Evolutionary conservation across 2,329 filamentous ascomycete species (phyloP).

Genomic region (Didymella lethalis): DNA sequence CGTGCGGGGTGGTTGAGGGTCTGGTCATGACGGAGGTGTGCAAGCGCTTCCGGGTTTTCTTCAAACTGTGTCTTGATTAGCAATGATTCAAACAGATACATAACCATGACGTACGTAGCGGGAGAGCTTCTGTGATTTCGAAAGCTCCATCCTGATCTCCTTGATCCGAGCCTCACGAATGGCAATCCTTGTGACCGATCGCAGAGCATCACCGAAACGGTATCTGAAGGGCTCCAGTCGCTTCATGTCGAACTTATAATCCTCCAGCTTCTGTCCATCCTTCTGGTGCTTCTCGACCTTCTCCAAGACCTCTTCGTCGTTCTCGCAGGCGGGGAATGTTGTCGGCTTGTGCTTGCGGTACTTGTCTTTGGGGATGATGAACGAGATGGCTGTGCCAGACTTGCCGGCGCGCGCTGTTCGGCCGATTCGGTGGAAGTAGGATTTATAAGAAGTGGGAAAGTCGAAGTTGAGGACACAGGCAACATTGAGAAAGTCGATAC

Average conservation of each 20-base stretch:
- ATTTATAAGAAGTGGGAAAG: constrained; percentile 84
- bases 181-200: constrained; percentile 87
- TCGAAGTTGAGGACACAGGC: constrained; percentile 89
- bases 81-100: neutral
- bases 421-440: constrained; percentile 96
- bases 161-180: constrained; percentile 88
- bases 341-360: constrained; percentile 93
- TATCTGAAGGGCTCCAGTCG: constrained; percentile 95
- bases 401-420: constrained; percentile 91
- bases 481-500: constrained; percentile 97
- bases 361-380: constrained; percentile 81
- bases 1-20: constrained; percentile 80
- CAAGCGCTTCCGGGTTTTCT: constrained; percentile 90
- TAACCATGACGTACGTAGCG: constrained; percentile 31
- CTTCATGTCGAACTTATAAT: constrained; percentile 93
- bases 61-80: constrained; percentile 75
- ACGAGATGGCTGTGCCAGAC: constrained; percentile 93
- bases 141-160: constrained; percentile 86
- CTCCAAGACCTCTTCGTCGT: constrained; percentile 84
- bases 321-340: constrained; percentile 73
- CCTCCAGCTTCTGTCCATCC: constrained; percentile 80
- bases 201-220: constrained; percentile 83
- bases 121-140: constrained; percentile 87
- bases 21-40: constrained; percentile 87
- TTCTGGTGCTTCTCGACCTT: constrained; percentile 86